Evolutionary conservation across 2,329 filamentous ascomycete species (phyloP).

Genomic region (Penicillium corylophilum): DNA sequence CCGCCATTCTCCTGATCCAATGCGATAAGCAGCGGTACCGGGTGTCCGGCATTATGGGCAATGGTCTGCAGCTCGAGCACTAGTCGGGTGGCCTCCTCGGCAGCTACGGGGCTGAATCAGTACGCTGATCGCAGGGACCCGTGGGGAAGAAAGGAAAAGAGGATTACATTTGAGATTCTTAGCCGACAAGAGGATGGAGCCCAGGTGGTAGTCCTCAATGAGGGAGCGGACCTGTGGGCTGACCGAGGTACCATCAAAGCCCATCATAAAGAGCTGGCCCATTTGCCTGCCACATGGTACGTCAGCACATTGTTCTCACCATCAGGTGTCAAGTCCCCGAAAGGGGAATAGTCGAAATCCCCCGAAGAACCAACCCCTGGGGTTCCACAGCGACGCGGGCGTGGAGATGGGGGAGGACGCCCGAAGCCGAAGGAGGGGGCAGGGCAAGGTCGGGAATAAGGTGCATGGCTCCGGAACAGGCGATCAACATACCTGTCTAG

Average conservation of each 20-base stretch:
- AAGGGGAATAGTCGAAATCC: constrained; percentile 57
- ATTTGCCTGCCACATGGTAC: constrained; percentile 57
- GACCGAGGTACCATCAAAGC: constrained; percentile 64
- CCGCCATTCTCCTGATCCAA: constrained; percentile 97
- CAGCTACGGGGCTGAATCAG: constrained; percentile 57
- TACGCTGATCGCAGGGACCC: neutral
- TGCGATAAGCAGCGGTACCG: constrained; percentile 83
- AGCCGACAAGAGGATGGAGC: constrained; percentile 70
- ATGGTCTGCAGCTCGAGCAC: constrained; percentile 91
- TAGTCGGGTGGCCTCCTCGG: constrained; percentile 81
- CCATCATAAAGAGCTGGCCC: constrained; percentile 65
- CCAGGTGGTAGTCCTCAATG: constrained; percentile 71
- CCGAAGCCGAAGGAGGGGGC: neutral
- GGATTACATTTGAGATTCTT: constrained; percentile 65
- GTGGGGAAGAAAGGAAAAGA: neutral
- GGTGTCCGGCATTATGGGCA: constrained; percentile 85
- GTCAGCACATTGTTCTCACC: constrained; percentile 28
- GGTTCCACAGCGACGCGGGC: constrained; percentile 18
- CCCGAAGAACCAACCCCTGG: constrained; percentile 42
- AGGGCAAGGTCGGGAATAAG: constrained; percentile 1
- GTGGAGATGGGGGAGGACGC: constrained; percentile 2
- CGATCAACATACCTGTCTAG: constrained; percentile 39
- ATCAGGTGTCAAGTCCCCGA: constrained; percentile 56
- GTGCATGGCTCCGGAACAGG: constrained; percentile 12
- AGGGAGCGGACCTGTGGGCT: constrained; percentile 62